phyloP scores from a whole-genome alignment of 257 asterid genomes.

The Solanum pimpinellifolium region DNA sequence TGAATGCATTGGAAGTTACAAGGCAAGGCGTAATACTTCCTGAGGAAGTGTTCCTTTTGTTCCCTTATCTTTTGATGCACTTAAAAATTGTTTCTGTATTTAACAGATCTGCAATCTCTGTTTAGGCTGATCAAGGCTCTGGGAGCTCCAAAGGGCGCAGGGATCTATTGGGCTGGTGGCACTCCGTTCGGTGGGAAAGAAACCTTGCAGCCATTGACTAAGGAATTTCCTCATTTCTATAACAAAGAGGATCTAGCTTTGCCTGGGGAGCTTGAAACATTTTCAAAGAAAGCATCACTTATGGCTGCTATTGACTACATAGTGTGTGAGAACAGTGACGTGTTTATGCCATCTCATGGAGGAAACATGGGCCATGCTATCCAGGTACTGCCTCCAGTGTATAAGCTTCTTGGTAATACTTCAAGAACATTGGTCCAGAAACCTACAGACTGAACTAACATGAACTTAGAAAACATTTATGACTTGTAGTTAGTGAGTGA shows the following conservation, averaged over 20 bases:
- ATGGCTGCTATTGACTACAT: slow-evolving; percentile 81
- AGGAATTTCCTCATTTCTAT: slow-evolving; percentile 61
- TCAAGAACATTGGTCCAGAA: background rate
- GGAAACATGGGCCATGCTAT: slow-evolving; percentile 96
- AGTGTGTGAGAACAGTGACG: slow-evolving; percentile 72
- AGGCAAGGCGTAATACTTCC: slow-evolving; percentile 17
- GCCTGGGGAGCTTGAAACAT: slow-evolving; percentile 76
- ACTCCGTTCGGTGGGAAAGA: slow-evolving; percentile 73
- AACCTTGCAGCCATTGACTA: slow-evolving; percentile 51
- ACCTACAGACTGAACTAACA: background rate
- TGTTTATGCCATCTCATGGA: slow-evolving; percentile 96
- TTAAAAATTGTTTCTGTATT: background rate
- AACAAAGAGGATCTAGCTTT: slow-evolving; percentile 78
- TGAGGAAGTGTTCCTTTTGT: background rate
- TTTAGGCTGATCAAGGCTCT: slow-evolving; percentile 77
- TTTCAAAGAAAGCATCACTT: slow-evolving; percentile 52
- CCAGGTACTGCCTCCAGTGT: slow-evolving; percentile 39
- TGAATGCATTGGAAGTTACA: slow-evolving; percentile 65
- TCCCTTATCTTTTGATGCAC: background rate
- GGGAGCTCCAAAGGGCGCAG: slow-evolving; percentile 61
- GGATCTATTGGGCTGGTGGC: slow-evolving; percentile 93
- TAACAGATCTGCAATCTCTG: background rate
- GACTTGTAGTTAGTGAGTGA: background rate
- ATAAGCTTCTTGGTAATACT: background rate
- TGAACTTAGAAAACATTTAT: background rate